Percentiles rank a stretch among this genome's conserved stretches.
Evolutionary conservation across 1,139 yeast genomes (phyloP).

Genomic region (Ogataea hybrid): DNA sequence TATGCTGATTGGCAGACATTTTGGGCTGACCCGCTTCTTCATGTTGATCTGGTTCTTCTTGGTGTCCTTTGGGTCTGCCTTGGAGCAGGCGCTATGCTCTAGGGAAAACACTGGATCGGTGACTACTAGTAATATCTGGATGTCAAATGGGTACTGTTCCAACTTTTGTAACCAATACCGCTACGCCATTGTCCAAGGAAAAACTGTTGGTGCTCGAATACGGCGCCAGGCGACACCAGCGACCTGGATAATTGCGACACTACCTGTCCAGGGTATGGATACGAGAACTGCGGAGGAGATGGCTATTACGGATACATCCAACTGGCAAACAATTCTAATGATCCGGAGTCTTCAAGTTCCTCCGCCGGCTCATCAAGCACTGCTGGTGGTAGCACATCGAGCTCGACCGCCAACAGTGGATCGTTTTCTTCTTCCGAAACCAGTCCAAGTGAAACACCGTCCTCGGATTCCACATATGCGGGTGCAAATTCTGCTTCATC

Average conservation of each 20-base stretch:
- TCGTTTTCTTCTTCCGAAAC: constrained; percentile 1
- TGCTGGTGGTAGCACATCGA: constrained; percentile 1
- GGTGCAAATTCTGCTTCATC: not conserved
- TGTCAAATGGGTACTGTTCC: constrained; percentile 34
- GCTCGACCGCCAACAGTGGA: constrained; percentile 4
- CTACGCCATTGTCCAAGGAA: constrained; percentile 31
- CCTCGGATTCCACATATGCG: not conserved
- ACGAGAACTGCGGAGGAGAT: constrained; percentile 44
- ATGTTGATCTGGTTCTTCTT: constrained; percentile 4
- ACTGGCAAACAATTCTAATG: constrained; percentile 16
- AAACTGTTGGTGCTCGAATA: constrained; percentile 36
- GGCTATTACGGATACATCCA: constrained; percentile 44
- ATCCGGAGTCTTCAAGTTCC: not conserved
- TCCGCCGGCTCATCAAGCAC: constrained; percentile 2
- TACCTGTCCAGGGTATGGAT: constrained; percentile 41
- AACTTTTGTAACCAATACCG: constrained; percentile 27
- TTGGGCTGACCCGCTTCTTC: not conserved
- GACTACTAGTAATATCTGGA: constrained; percentile 16
- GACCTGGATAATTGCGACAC: constrained; percentile 20
- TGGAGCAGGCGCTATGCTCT: constrained; percentile 27
- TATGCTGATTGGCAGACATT: not conserved
- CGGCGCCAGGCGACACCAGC: constrained; percentile 25
- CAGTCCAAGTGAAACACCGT: constrained; percentile 1
- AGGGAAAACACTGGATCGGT: constrained; percentile 32
- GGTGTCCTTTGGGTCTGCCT: constrained; percentile 1